phyloP scores from a whole-genome alignment of 495 filamentous ascomycete genomes.

The Penicillium bovifimosum region DNA sequence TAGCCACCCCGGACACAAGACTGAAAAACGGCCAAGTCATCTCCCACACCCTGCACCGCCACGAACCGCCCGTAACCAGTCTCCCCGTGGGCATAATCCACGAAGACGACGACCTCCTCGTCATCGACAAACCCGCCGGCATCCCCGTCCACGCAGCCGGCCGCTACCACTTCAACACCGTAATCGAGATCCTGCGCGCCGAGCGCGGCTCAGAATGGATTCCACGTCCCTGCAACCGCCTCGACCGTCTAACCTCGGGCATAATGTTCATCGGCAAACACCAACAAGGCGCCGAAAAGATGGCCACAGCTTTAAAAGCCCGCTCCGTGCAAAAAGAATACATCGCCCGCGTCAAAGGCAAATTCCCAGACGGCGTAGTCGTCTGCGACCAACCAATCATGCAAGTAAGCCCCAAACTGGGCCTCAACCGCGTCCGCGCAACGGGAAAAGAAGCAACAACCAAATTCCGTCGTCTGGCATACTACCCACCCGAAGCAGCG shows the following conservation, averaged over 20 bases:
- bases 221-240: conserved; percentile 81
- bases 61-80: conserved; percentile 88
- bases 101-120: conserved; percentile 85
- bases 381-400: conserved; percentile 92
- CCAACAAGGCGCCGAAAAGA: conserved; percentile 67
- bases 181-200: conserved; percentile 86
- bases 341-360: conserved; percentile 80
- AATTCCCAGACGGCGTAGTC: conserved; percentile 75
- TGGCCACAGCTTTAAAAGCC: conserved; percentile 63
- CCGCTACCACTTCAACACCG: conserved; percentile 88
- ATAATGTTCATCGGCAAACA: conserved; percentile 97
- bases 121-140: conserved; percentile 94
- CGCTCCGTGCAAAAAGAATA: conserved; percentile 91
- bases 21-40: conserved; percentile 81
- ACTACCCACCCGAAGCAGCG: conserved; percentile 59
- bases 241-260: conserved; percentile 91
- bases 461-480: conserved; percentile 82
- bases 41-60: conserved; percentile 89
- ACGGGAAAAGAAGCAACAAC: conserved; percentile 86
- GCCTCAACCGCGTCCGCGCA: conserved; percentile 86
- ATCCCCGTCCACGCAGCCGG: conserved; percentile 93
- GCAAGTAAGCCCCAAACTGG: conserved; percentile 89
- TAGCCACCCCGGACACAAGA: conserved; percentile 48
- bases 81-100: conserved; percentile 74
- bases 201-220: conserved; percentile 65